Base-by-base conservation (phyloP, 169 alveolate species). In the Cyclospora cayetanensis region DNA sequence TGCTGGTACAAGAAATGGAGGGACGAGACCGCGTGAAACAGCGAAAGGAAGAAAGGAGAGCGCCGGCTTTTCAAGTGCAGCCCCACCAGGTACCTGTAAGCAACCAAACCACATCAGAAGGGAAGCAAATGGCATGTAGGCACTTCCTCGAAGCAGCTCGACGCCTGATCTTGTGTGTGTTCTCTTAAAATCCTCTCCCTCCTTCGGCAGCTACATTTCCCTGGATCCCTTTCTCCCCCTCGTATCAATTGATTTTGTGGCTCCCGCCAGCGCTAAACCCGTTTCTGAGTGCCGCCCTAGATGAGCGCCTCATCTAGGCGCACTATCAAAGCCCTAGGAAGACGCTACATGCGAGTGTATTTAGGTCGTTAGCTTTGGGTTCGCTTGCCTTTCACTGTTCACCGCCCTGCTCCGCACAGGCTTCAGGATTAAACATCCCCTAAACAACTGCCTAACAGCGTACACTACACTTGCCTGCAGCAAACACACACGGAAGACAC, bases 381-480 rank as follows among this genome's bases (percentile, higher is more conserved):
- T 66, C 18, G 39, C 41, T 41, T 15, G 70, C 92, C 92, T 20
- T 37, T 68, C 92, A 31, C 79, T 70, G 77, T 87, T 87, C 31
- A 55, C 74, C 42, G 87, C 79, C 4, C 77, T 60, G 42, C 92
- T 87, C 29, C 77, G 29, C 43, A 37, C 52, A 7, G 86, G 92
- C 66, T 87, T 70, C 27, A 87, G 12, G 35, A 87, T 68, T 2
- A 70, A 22, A 42, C 92, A 87, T 31, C 52, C 46, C 52, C 53
- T 55, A 27, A 85, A 85, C 52, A 85, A 25, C 31, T 72, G 91
- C 42, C 60, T 25, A 18, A 85, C 84, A 9, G 76, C 65, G 52
- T 65, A 85, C 43, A 85, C 74, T 70, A 85, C 27, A 66, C 91
- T 85, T 9, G 91, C 84, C 91, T 85, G 91, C 4, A 63, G 20